Base-by-base conservation (phyloP, 768 basidiomycete genomes). In the Cystobasidium onofrii region DNA sequence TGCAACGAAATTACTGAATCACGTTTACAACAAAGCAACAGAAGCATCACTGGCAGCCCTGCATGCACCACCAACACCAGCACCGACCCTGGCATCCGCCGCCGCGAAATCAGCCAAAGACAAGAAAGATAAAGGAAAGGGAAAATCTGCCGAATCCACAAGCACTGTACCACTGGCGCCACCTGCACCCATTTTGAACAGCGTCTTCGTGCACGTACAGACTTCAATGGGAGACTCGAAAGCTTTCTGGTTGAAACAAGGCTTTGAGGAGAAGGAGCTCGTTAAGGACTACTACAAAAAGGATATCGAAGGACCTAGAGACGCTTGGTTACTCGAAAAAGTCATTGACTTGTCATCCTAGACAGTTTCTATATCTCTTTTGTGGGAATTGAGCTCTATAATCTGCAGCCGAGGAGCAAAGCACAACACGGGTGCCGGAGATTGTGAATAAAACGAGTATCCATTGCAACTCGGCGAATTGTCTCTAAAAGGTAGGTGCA, bases 181-280 rank as follows among this genome's bases (percentile, higher is more conserved):
- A 43, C 50, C 70, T 46, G 69, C 62, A 66, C 73, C 74, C 31
- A 64, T 73, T 50, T 43, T 78, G 61, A 71, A 65, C 65, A 64
- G 60, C 73, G 86, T 92, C 77, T 92, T 88, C 79, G 84, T 93
- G 64, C 92, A 94, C 80, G 92, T 94, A 1, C 92, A 94, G 79
- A 84, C 87, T n/a, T 89, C 88, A 44, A 94, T 93, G 78, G 81
- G 81, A 36, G 86, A 85, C 18, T 91, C 90, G 29, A 91, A 88
- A 82, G 83, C 81, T 69, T 93, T 93, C 81, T 94, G 93, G 80
- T 89, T 91, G 81, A 84, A 84, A 54, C 88, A 92, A 77, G 92
- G 89, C 9, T 94, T 94, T 83, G 83, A 81, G 69, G 87, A 23
- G 44, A 74, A 77, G 74, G 78, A 75, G 18, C 77, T 76, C 39